Conservation (phyloP, 805 yeast genomes). For the Brettanomyces bruxellensis region DNA sequence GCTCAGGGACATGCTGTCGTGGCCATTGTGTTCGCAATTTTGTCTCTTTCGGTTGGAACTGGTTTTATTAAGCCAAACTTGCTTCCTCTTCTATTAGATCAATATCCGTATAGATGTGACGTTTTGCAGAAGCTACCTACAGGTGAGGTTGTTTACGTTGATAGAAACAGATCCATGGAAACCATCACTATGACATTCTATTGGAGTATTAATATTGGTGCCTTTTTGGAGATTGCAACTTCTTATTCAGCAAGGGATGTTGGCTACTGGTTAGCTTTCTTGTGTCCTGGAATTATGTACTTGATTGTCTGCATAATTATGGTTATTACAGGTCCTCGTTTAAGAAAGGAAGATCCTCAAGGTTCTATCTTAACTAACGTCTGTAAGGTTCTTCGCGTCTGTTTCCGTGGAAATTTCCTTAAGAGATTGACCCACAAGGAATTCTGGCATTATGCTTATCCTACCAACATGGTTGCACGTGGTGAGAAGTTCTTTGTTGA, state of each 20-base stretch:
- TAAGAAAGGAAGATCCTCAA: slow-evolving; percentile 27
- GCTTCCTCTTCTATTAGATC: slow-evolving; percentile 45
- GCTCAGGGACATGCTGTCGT: slow-evolving; percentile 28
- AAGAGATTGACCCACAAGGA: slow-evolving; percentile 29
- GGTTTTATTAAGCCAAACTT: slow-evolving; percentile 49
- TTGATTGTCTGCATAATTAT: slow-evolving; percentile 42
- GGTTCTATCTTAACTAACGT: slow-evolving; percentile 41
- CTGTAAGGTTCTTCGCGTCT: slow-evolving; percentile 30
- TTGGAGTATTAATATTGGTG: slow-evolving; percentile 49
- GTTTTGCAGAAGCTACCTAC: slow-evolving; percentile 46
- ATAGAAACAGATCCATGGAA: slow-evolving; percentile 34
- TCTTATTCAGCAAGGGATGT: slow-evolving; percentile 41
- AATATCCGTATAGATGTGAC: slow-evolving; percentile 52
- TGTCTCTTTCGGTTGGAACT: slow-evolving; percentile 36
- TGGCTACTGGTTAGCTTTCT: slow-evolving; percentile 48
- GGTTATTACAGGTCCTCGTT: slow-evolving; percentile 22
- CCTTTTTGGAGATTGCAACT: slow-evolving; percentile 44
- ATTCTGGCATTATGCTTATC: slow-evolving; percentile 44
- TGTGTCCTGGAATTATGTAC: slow-evolving; percentile 48
- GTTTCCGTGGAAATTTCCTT: slow-evolving; percentile 35
- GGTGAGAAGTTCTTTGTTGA: slow-evolving; percentile 27
- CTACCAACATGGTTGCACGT: slow-evolving; percentile 33
- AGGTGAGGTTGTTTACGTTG: slow-evolving; percentile 60
- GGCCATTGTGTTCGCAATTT: slow-evolving; percentile 32
- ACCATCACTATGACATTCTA: slow-evolving; percentile 36